A percentile compares a stretch with the other conserved stretches of the same genome.
Evolutionary conservation across 1,139 yeast genomes (phyloP).

Genomic region (Blastobotrys illinoisensis): DNA sequence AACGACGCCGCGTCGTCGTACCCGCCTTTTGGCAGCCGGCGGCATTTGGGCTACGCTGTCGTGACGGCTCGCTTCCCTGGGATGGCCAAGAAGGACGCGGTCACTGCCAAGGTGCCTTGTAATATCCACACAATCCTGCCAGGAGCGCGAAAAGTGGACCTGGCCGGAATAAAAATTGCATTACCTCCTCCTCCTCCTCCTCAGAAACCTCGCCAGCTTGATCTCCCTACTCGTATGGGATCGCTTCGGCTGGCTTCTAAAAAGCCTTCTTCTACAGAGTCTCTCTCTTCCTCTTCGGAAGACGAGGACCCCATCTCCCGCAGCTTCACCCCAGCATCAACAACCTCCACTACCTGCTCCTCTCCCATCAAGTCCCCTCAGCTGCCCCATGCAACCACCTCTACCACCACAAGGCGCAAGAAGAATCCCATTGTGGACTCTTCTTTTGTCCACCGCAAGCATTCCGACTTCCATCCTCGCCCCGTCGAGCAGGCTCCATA

Average conservation of each 20-base stretch:
- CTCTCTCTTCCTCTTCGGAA: not conserved
- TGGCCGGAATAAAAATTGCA: not conserved
- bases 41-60: constrained; percentile 12
- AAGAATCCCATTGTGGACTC: not conserved
- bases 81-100: constrained; percentile 4
- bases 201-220: not conserved
- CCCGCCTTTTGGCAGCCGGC: constrained; percentile 14
- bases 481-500: not conserved
- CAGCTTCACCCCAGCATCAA: not conserved
- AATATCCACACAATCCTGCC: constrained; percentile 16
- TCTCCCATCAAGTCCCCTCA: not conserved
- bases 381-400: not conserved
- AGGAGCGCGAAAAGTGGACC: not conserved
- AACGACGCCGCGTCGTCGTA: constrained; percentile 1
- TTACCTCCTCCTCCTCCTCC: not conserved
- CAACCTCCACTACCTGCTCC: not conserved
- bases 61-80: constrained; percentile 13
- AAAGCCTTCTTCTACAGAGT: not conserved
- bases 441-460: constrained; percentile 1
- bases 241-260: not conserved
- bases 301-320: not conserved
- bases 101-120: constrained; percentile 11
- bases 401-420: not conserved
- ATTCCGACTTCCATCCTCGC: not conserved
- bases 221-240: not conserved